Base-by-base conservation (phyloP, 306 rosid genomes). In the Quercus gilva region DNA sequence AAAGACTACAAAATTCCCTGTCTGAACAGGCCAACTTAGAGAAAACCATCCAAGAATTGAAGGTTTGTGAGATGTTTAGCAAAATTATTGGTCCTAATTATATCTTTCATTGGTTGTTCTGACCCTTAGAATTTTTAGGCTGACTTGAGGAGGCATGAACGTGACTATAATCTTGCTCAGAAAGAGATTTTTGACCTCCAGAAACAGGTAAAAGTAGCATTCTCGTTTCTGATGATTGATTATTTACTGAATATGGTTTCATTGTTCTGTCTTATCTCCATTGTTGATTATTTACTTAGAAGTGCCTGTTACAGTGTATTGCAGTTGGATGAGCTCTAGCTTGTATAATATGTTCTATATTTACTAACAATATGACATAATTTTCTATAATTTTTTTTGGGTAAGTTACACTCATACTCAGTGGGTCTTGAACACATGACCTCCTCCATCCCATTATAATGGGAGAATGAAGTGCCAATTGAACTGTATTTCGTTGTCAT, bases 141-240 rank as follows among this genome's bases (percentile, higher is more conserved):
- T 77, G 93, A 90, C 76, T 75, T 91, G 57, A 88, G 88, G 92
- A 89, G 91, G 85, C 89, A 79, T 76, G 99, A 89, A 70, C 97
- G 99, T 5, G 94, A 91, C 71, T 83, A 85, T 84, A 77, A 35
- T 60, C 85, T 91, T 86, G 87, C 90, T 41, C 96, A 83, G 75
- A 91, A 88, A 86, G 99, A 93, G 86, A 87, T 82, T 82, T 74
- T 55, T 20, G 99, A 91, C 89, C 98, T 93, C 75, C 94, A 84
- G 43, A 93, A 85, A 74, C 98, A 95, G 97, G 99, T 91, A 84
- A 85, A 63, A 71, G 63, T 52, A 18, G 73, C 31, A 26, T 52
- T 51, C 21, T n/a, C 55, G 26, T 33, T 26, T 33, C 53, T 59
- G 49, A 20, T 75, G 61, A 41, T 80, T 25, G 23, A 13, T 33